Base-by-base conservation (phyloP, 768 basidiomycete genomes). In the Amanita pseudoporphyria region DNA sequence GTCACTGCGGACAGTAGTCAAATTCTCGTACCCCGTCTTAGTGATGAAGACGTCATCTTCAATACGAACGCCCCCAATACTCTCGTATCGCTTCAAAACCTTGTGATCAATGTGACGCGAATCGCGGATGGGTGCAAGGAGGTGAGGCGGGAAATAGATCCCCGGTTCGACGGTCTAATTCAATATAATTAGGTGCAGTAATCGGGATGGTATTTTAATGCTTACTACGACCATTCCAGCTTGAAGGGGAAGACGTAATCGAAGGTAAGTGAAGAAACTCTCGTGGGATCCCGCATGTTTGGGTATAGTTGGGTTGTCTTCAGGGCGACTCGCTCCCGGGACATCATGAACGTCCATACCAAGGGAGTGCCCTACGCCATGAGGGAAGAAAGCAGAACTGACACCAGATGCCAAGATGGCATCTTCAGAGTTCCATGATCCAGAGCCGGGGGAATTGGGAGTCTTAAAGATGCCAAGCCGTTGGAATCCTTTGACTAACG, bases 331-430 rank as follows among this genome's bases (percentile, higher is more conserved):
- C n/a, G 84, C 84, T 40, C 74, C 78, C 0, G 90, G 87, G 1
- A 87, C 88, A 58, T 96, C 94, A 60, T 96, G 95, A 1, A 97
- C 93, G 61, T 98, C 95, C 65, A 96, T 71, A 9, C 95, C 95
- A 36, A 97, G 70, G 5, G 87, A 87, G 62, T 97, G 94, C 0
- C 92, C 91, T 33, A 87, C 70, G 2, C 94, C 95, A 60, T 97
- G 94, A 9, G 94, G 94, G 77, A 89, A 97, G 73, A 97, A 97
- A 0, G 90, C 88, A 1, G 82, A 68, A 54, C 82, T 82, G 37
- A 88, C 66, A 0, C 92, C 93, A 4, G 82, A 82, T 14, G 75
- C 75, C 6, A 96, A 70, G 49, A 97, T 81, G 19, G 77, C 78
- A 45, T 81, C 76, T 54, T 79, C 77, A 3, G 78, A 69, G 58